Percentiles rank a stretch among this genome's conserved stretches.
These are phyloP conservation scores for Pichia norvegensis DNA, from an alignment of 1,139 yeast genomes.

Conservation along the genomic window DNA sequence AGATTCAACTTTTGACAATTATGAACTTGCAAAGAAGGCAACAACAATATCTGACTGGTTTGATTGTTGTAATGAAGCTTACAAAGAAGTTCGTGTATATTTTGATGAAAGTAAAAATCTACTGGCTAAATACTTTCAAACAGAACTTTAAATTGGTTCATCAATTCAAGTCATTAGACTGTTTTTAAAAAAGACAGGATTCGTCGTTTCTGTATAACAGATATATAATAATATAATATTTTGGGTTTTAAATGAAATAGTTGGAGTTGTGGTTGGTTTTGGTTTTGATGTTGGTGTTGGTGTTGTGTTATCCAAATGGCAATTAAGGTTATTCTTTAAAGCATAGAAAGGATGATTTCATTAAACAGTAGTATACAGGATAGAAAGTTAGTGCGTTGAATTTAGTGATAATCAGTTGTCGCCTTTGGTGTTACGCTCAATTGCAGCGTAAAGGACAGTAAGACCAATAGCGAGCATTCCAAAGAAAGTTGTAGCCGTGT, in stretches of 20 bases:
- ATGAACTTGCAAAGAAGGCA: conserved; percentile 25
- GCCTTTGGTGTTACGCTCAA: conserved; percentile 33
- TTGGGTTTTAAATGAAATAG: background rate
- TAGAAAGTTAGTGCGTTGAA: background rate
- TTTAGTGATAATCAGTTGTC: background rate
- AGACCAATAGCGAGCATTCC: conserved; percentile 67
- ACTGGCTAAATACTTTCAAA: conserved; percentile 50
- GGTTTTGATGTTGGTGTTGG: no score
- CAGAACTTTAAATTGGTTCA: conserved; percentile 14
- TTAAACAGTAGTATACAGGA: no score
- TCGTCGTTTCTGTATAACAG: background rate
- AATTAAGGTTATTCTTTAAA: no score
- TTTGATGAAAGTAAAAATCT: conserved; percentile 50
- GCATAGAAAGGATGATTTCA: no score
- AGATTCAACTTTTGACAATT: conserved; percentile 38
- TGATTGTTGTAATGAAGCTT: conserved; percentile 45
- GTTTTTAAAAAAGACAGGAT: no score
- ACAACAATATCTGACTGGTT: conserved; percentile 37
- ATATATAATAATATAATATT: no score
- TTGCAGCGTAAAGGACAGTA: conserved; percentile 61
- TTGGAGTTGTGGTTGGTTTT: no score
- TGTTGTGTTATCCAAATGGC: no score
- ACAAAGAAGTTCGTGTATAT: conserved; percentile 48
- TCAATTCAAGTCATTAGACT: no score
- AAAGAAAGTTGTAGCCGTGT: conserved; percentile 27